Evolutionary conservation across 495 filamentous ascomycete species (phyloP).

Genomic region (Paragyromitra xinjiangensis): DNA sequence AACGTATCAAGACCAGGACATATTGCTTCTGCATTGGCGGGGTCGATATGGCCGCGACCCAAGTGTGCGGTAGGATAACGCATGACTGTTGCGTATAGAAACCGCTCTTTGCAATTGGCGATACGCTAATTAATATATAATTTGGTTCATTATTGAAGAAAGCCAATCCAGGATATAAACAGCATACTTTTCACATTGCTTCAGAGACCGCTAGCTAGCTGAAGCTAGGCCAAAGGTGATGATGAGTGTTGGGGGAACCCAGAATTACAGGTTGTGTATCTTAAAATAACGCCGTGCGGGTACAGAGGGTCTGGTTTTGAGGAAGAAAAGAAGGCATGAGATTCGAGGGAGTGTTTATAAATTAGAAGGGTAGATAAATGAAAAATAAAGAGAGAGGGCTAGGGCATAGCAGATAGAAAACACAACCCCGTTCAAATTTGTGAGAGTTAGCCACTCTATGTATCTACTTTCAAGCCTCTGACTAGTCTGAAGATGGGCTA

Average conservation of each 20-base stretch:
- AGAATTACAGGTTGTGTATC: constrained; percentile 7
- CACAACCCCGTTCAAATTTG: not conserved
- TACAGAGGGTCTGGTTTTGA: not conserved
- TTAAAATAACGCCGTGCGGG: constrained; percentile 8
- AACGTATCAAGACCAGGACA: not conserved
- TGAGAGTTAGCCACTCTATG: no score
- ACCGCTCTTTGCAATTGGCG: constrained; percentile 34
- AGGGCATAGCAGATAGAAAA: not conserved
- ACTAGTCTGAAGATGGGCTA: no score
- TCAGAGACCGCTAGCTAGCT: not conserved
- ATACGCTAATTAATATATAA: not conserved
- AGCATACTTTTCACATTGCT: constrained; percentile 12
- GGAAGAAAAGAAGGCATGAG: not conserved
- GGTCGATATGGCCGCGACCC: constrained; percentile 65
- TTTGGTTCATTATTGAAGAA: not conserved
- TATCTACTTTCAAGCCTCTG: no score
- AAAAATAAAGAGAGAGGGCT: not conserved
- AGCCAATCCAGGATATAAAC: constrained; percentile 39
- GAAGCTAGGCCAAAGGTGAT: constrained; percentile 10
- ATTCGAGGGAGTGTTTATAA: not conserved
- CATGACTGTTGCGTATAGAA: constrained; percentile 44
- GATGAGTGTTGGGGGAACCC: constrained; percentile 14
- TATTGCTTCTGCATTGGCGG: constrained; percentile 62
- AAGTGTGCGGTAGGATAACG: constrained; percentile 21
- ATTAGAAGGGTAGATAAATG: not conserved